phyloP scores from a whole-genome alignment of 2,329 filamentous ascomycete species.

The Pseudogymnoascus sp. region DNA sequence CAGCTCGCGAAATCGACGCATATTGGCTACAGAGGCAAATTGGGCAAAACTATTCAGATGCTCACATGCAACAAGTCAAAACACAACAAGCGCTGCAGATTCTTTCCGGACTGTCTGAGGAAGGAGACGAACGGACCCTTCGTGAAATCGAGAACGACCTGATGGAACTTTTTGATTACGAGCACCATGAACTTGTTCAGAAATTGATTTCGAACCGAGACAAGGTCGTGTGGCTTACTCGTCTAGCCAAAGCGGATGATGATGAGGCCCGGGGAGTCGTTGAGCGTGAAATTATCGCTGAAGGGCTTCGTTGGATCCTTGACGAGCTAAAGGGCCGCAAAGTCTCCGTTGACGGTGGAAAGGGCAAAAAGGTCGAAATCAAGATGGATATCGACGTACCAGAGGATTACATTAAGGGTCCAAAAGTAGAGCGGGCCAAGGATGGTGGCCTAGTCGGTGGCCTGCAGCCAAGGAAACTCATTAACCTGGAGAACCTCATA shows the following conservation, averaged over 20 bases:
- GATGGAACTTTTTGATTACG: constrained; percentile 97
- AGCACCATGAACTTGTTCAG: constrained; percentile 86
- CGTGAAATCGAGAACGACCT: constrained; percentile 96
- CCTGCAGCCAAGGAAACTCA: constrained; percentile 74
- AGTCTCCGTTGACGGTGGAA: constrained; percentile 44
- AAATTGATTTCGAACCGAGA: constrained; percentile 88
- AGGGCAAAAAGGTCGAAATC: constrained; percentile 68
- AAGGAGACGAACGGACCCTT: constrained; percentile 74
- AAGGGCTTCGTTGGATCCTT: constrained; percentile 77
- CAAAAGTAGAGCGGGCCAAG: constrained; percentile 42
- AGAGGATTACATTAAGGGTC: constrained; percentile 46
- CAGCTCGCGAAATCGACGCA: constrained; percentile 86
- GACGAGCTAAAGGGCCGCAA: constrained; percentile 78
- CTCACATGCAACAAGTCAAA: constrained; percentile 89
- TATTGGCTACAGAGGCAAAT: constrained; percentile 96
- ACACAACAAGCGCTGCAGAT: constrained; percentile 77
- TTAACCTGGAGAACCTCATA: constrained; percentile 91
- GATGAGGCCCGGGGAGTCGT: constrained; percentile 67
- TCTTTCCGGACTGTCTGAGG: constrained; percentile 67
- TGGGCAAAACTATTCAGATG: constrained; percentile 78
- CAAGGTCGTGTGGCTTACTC: constrained; percentile 92
- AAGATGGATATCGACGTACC: constrained; percentile 90
- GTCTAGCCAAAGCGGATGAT: constrained; percentile 73
- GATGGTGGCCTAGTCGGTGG: constrained; percentile 71
- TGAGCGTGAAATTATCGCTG: constrained; percentile 84